Conservation (phyloP, 306 rosid genomes). For the Sindora glabra region DNA sequence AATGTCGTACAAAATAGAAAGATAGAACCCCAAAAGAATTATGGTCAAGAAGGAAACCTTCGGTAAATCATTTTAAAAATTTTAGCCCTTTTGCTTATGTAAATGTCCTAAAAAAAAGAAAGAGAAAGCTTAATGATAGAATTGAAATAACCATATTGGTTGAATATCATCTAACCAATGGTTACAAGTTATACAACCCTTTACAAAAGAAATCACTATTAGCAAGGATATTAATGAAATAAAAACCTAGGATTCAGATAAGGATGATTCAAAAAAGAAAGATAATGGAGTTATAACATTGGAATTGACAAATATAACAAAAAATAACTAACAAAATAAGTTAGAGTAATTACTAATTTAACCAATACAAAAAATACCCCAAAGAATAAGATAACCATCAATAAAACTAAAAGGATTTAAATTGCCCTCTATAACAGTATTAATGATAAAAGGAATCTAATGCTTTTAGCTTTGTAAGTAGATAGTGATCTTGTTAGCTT, state of each 20-base stretch:
- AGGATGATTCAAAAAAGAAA: not conserved
- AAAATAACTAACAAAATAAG: too few species aligned
- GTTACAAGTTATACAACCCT: too few species aligned
- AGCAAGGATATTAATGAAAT: not conserved
- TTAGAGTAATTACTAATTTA: not conserved
- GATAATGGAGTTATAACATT: too few species aligned
- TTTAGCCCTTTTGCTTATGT: not conserved
- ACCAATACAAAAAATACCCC: not conserved
- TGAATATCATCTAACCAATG: too few species aligned
- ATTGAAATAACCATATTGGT: too few species aligned
- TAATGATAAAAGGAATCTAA: not conserved
- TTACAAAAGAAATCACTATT: not conserved
- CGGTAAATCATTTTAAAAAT: not conserved
- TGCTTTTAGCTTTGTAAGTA: not conserved
- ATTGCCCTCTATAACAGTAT: not conserved
- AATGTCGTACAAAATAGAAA: not conserved
- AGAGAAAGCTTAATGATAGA: too few species aligned
- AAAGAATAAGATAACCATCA: not conserved
- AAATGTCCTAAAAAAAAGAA: not conserved
- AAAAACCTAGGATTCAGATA: not conserved
- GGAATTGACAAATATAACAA: too few species aligned
- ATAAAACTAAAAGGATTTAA: not conserved
- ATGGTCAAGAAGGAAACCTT: not conserved
- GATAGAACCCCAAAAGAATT: not conserved
- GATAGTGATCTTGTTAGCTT: not conserved